phyloP scores from a whole-genome alignment of 139 green algal genomes.

The Dunaliella sp. region DNA sequence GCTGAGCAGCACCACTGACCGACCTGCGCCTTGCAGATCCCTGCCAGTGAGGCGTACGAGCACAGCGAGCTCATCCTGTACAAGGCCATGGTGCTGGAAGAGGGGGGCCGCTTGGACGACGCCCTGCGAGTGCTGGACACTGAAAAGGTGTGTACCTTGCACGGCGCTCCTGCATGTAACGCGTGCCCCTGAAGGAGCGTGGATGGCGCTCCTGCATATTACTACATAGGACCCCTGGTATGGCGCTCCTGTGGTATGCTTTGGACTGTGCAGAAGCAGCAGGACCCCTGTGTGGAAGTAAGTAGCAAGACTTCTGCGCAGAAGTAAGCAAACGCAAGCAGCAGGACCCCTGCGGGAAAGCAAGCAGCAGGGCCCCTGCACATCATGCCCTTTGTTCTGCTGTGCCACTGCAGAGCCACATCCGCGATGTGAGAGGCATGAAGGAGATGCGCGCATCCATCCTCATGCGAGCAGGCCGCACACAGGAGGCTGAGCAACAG shows the following conservation, averaged over 20 bases:
- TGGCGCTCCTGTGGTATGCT: too few relatives aligned
- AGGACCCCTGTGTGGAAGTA: too few relatives aligned
- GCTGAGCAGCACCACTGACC: neutral
- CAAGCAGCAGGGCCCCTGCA: neutral
- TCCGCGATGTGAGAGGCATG: slow-evolving; percentile 77
- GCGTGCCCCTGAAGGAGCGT: too few relatives aligned
- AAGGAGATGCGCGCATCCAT: slow-evolving; percentile 66
- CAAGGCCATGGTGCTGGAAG: slow-evolving; percentile 82
- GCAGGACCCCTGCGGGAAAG: too few relatives aligned
- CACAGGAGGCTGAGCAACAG: slow-evolving; percentile 55
- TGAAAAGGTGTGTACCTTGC: slow-evolving; percentile 30
- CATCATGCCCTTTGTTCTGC: neutral
- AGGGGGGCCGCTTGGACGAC: slow-evolving; percentile 63
- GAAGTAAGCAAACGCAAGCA: too few relatives aligned
- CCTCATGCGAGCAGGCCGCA: slow-evolving; percentile 47
- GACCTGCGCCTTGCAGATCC: slow-evolving; percentile 23
- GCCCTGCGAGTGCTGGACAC: slow-evolving; percentile 59
- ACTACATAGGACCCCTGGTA: too few relatives aligned
- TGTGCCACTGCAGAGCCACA: slow-evolving; percentile 40
- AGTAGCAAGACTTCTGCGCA: too few relatives aligned
- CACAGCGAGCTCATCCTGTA: slow-evolving; percentile 96
- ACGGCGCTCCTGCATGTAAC: too few relatives aligned
- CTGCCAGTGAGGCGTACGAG: slow-evolving; percentile 83
- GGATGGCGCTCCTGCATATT: too few relatives aligned
- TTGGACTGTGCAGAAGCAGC: too few relatives aligned